Base-by-base conservation (phyloP, 2,329 filamentous ascomycete species). In the Penicillium verrucosum region DNA sequence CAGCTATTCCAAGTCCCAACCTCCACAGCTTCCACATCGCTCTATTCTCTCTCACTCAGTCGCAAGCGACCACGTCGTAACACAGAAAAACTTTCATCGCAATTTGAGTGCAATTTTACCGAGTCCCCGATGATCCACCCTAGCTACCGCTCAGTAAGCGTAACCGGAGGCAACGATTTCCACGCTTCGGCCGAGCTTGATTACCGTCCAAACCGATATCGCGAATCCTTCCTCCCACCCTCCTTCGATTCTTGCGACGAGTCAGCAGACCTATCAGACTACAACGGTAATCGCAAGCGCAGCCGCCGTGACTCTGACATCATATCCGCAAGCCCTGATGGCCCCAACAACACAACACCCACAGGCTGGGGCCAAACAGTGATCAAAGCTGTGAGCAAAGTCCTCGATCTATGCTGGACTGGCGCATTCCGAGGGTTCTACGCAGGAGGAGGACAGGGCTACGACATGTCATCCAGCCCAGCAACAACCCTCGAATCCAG, bases 391-490 rank as follows among this genome's bases (percentile, higher is more conserved):
- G 76, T 79, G 3, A 76, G 90, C 18, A 93, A 88, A 67, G 85
- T 96, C 0, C 92, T 90, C 83, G 84, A 92, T 64, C 94, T 96
- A 66, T 96, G 92, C 77, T 89, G 80, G 71, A 73, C 78, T 4
- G 78, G 70, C 25, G 84, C 89, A 0, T 95, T 97, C 68, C 82
- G 83, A 53, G 92, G 92, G 0, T 97, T 97, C 72, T 87, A 92
- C 60, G 91, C 92, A 12, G 93, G 92, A 8, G 90, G 89, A 3
- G 93, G 92, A 9, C 80, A 80, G 58, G 86, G 85, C 27, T 96
- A 92, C 68, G 77, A 82, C 7, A 76, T 90, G 63, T 70, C 78
- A 27, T 57, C 70, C 49, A 68, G 61, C 42, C 54, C 59, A 34
- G 48, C 58, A 50, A 48, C 58, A 29, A 60, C 58, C 9, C 56